phyloP scores from a whole-genome alignment of 75 land plant genomes.

The Larix kaempferi region DNA sequence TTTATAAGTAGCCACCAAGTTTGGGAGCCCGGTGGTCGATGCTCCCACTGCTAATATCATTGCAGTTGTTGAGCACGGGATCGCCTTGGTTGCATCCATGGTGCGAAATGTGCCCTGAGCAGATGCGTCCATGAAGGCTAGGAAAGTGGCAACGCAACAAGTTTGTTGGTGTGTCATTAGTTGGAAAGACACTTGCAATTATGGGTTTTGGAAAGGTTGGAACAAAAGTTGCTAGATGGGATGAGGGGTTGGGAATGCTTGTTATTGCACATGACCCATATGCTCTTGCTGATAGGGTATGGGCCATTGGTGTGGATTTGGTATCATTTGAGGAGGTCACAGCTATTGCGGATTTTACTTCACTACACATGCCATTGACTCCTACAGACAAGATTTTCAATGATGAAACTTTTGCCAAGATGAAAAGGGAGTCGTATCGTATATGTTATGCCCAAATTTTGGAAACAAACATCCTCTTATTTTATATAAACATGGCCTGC shows the following conservation, averaged over 20 bases:
- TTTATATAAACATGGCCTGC: too few species aligned
- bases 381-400: constrained; percentile 60
- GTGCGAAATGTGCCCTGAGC: constrained; percentile 82
- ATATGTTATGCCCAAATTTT: constrained; percentile 21
- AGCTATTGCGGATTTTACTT: constrained; percentile 52
- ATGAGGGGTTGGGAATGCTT: constrained; percentile 66
- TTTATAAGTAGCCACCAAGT: constrained; percentile 79
- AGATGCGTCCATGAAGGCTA: constrained; percentile 76
- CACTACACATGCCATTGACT: constrained; percentile 66
- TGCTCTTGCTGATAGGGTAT: constrained; percentile 62
- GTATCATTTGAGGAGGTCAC: constrained; percentile 61
- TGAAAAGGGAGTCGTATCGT: constrained; percentile 64
- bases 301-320: constrained; percentile 60
- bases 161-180: constrained; percentile 57
- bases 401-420: constrained; percentile 45
- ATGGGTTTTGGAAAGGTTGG: constrained; percentile 80
- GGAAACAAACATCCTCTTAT: too few species aligned
- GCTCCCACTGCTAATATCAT: constrained; percentile 92
- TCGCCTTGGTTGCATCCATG: constrained; percentile 75
- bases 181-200: constrained; percentile 59
- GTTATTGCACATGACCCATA: constrained; percentile 74
- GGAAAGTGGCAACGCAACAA: constrained; percentile 66
- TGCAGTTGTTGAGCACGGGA: constrained; percentile 92
- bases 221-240: constrained; percentile 62
- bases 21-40: constrained; percentile 87